Evolutionary conservation across 306 rosid species (phyloP), one percentile per base, ranked within the genome.

Genomic region (Ormosia semicastrata): DNA sequence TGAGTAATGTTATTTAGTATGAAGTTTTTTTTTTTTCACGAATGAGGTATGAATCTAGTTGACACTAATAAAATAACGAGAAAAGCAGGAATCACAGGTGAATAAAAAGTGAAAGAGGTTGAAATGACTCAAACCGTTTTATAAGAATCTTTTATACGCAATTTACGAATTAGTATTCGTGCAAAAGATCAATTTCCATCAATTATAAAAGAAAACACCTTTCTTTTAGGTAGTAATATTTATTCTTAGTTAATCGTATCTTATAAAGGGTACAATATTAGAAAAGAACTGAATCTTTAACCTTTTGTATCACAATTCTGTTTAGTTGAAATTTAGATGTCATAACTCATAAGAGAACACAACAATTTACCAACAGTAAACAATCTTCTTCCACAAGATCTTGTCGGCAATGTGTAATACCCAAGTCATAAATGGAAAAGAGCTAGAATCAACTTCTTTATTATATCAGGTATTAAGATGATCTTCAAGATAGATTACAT

Each of bases 391-490:
- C 66, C 82, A 78, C 75, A 34, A 70, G 53, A 76, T 85, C 70
- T 70, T 85, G 88, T 85, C 85, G 88, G 66, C 49, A 76, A 54
- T 63, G 54, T 18, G 79, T 39, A 76, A 41, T 37, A 39, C 34
- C 77, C 13, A 12, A 15, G 76, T 75, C 56, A 41, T 81, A 4
- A 66, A 44, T 36, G 76, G 47, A 57, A 44, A 66, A 43, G 64
- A 66, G 32, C 6, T 33, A 44, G 64, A 75, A 75, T 82, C 57
- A 54, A 46, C 24, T 24, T 29, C 37, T 44, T 33, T 40, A 12
- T 54, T 54, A 6, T 66, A 44, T 73, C 34, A 56, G 52, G n/a
- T 24, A 60, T 13, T 47, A 18, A 66, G 44, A 74, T 58, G 30
- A 59, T 46, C 6, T 18, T 78, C 29, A 36, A 52, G 33, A 60